These are phyloP conservation scores for Fusarium ambrosium DNA, from an alignment of 2,329 filamentous ascomycete species.

Conservation along the genomic window DNA sequence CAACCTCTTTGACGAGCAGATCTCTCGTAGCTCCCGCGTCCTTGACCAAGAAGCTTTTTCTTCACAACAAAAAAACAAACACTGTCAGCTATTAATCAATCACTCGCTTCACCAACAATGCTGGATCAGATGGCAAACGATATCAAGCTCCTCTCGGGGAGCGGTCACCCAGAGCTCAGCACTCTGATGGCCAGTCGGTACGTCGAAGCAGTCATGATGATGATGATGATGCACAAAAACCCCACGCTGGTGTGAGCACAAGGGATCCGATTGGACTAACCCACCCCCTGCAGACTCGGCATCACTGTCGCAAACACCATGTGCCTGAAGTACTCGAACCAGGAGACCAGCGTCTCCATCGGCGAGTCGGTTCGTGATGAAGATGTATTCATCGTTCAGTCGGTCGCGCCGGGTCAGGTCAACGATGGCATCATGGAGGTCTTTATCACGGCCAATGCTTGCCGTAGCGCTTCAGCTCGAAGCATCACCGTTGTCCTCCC, in stretches of 20 bases:
- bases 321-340: neutral
- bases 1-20: conserved; percentile 1
- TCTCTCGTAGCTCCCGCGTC: neutral
- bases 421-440: conserved; percentile 98
- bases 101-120: neutral
- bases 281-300: neutral
- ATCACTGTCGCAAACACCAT: neutral
- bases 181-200: conserved; percentile 1
- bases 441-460: conserved; percentile 96
- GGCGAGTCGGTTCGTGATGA: conserved; percentile 1
- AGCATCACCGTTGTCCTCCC: conserved; percentile 94
- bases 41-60: neutral
- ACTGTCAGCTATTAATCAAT: neutral
- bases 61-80: neutral
- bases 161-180: conserved; percentile 9
- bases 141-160: conserved; percentile 10
- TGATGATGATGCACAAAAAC: neutral
- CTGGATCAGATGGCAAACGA: conserved; percentile 7
- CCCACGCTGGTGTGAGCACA: neutral
- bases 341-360: conserved; percentile 1
- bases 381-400: neutral
- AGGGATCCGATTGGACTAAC: neutral
- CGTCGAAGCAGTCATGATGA: neutral
- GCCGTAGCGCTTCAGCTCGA: conserved; percentile 75
- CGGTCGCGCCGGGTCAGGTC: conserved; percentile 62